phyloP scores from a whole-genome alignment of 164 flowering plant species.

The Nelumbo lutea region DNA sequence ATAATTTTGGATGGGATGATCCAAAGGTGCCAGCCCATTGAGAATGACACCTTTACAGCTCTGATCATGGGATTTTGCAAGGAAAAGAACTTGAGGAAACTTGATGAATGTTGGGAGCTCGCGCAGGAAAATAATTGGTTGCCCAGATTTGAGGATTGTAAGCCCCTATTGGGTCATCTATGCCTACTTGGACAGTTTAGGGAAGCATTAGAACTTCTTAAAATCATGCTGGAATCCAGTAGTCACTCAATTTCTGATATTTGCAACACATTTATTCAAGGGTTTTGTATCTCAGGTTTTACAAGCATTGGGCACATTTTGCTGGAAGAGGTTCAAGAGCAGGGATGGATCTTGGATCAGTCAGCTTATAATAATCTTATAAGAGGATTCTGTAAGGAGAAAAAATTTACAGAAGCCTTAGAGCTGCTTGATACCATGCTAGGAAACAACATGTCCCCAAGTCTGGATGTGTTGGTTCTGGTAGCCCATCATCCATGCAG shows the following conservation, averaged over 20 bases:
- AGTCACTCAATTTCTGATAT: neutral
- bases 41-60: neutral
- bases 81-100: neutral
- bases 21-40: neutral
- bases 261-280: slow-evolving; percentile 34
- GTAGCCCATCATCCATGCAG: neutral
- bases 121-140: slow-evolving; percentile 8
- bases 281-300: slow-evolving; percentile 43
- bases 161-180: neutral
- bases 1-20: slow-evolving; percentile 30
- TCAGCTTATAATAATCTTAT: neutral
- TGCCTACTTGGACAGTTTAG: slow-evolving; percentile 15
- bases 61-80: neutral
- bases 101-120: neutral
- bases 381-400: slow-evolving; percentile 1
- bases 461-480: neutral
- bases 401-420: slow-evolving; percentile 32
- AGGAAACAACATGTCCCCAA: neutral
- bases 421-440: neutral
- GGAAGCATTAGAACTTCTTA: slow-evolving; percentile 3
- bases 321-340: neutral
- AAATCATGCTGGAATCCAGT: slow-evolving; percentile 5
- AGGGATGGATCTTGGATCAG: neutral
- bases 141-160: neutral
- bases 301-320: slow-evolving; percentile 29